A percentile compares a stretch with the other conserved stretches of the same genome.
Evolutionary conservation across 495 filamentous ascomycete species (phyloP).

Genomic region (Beverwykella pulmonaria): DNA sequence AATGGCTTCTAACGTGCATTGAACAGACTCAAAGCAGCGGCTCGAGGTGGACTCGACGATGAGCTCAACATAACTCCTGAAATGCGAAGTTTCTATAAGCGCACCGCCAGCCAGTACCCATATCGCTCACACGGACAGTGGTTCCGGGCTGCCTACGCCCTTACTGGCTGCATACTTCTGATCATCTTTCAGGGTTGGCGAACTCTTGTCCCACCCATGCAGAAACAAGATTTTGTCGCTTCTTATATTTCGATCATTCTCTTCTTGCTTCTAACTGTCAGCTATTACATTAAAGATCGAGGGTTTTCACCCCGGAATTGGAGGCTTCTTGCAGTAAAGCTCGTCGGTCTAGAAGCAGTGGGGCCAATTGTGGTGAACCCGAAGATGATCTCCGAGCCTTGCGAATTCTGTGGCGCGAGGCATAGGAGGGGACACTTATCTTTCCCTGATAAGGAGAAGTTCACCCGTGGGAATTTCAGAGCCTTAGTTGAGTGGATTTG

Average conservation of each 20-base stretch:
- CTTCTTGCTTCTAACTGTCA: conserved; percentile 33
- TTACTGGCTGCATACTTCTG: conserved; percentile 47
- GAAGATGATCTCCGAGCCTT: background rate
- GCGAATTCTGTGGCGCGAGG: conserved; percentile 8
- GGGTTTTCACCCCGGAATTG: conserved; percentile 33
- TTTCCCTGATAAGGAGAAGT: conserved; percentile 18
- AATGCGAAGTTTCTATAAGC: conserved; percentile 45
- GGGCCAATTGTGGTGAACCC: conserved; percentile 9
- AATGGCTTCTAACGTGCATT: background rate
- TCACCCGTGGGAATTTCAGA: conserved; percentile 4
- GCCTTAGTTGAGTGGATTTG: conserved; percentile 25
- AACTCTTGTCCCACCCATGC: conserved; percentile 48
- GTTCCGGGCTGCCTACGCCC: conserved; percentile 49
- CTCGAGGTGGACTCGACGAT: conserved; percentile 11
- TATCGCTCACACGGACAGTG: conserved; percentile 54
- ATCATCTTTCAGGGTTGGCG: conserved; percentile 52
- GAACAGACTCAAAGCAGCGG: conserved; percentile 11
- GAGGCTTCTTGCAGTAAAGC: conserved; percentile 10
- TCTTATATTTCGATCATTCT: conserved; percentile 49
- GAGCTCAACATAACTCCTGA: conserved; percentile 37
- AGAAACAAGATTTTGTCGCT: conserved; percentile 47
- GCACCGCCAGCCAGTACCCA: conserved; percentile 48
- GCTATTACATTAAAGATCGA: conserved; percentile 38
- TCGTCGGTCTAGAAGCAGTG: background rate
- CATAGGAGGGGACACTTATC: conserved; percentile 15